phyloP scores from a whole-genome alignment of 495 filamentous ascomycete genomes.

The Melanomma pulvis-pyrius region DNA sequence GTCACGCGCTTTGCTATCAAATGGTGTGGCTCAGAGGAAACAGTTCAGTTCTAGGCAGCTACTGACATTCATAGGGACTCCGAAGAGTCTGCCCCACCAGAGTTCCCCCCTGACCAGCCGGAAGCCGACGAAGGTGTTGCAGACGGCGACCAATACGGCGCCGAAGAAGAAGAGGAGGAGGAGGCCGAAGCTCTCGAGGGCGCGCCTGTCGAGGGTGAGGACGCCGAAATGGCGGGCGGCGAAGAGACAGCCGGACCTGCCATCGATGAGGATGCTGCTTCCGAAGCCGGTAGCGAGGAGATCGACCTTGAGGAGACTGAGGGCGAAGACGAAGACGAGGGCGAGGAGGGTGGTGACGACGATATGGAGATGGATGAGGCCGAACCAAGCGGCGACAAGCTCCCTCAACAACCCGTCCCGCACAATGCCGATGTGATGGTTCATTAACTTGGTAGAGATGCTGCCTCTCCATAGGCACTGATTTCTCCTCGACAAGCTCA shows the following conservation, averaged over 20 bases:
- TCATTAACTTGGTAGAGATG: constrained; percentile 5
- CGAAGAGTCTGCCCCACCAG: constrained; percentile 90
- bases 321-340: constrained; percentile 79
- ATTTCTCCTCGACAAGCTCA: neutral
- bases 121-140: constrained; percentile 85
- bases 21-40: constrained; percentile 64
- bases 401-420: constrained; percentile 7
- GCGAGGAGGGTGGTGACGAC: constrained; percentile 65
- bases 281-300: constrained; percentile 90
- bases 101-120: constrained; percentile 96
- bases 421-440: constrained; percentile 31
- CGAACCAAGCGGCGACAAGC: constrained; percentile 19
- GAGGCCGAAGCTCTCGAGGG: constrained; percentile 55
- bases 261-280: constrained; percentile 73
- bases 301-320: constrained; percentile 91
- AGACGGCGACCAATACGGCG: constrained; percentile 82
- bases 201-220: constrained; percentile 56
- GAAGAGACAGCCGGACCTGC: constrained; percentile 58
- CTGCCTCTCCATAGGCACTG: neutral
- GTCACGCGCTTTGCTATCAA: constrained; percentile 99
- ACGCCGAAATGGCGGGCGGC: constrained; percentile 81
- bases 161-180: constrained; percentile 74
- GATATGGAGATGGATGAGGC: constrained; percentile 80
- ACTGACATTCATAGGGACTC: constrained; percentile 69
- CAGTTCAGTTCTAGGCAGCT: neutral